phyloP scores from a whole-genome alignment of 2,329 filamentous ascomycete genomes.

The Trichoderma lentiforme region DNA sequence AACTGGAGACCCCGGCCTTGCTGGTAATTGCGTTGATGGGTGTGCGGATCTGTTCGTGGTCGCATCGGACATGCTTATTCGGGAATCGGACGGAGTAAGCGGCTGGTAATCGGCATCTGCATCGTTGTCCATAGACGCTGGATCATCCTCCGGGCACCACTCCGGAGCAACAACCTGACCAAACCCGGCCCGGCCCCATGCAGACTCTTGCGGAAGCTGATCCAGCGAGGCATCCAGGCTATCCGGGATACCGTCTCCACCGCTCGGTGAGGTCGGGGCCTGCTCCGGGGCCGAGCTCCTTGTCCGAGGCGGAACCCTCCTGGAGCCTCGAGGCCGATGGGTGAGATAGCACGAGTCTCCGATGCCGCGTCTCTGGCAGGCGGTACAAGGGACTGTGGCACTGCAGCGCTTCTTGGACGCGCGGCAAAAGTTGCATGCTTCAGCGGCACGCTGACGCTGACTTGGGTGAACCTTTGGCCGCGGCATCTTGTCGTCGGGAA shows the following conservation, averaged over 20 bases:
- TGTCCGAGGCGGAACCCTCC: slow-evolving; percentile 7
- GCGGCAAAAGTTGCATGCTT: slow-evolving; percentile 48
- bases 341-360: slow-evolving; percentile 36
- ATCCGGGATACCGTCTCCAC: background rate
- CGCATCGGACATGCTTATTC: slow-evolving; percentile 24
- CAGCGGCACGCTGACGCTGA: slow-evolving; percentile 46
- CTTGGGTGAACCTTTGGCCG: slow-evolving; percentile 49
- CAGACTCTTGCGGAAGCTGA: background rate
- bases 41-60: slow-evolving; percentile 19
- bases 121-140: background rate
- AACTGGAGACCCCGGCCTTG: background rate
- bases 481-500: slow-evolving; percentile 40
- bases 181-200: slow-evolving; percentile 3
- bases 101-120: slow-evolving; percentile 22
- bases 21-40: background rate
- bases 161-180: background rate
- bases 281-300: background rate
- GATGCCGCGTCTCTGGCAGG: slow-evolving; percentile 44
- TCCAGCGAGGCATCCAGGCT: background rate
- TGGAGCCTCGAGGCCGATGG: slow-evolving; percentile 31
- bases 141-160: slow-evolving; percentile 1
- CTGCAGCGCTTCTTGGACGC: slow-evolving; percentile 51
- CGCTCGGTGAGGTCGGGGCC: slow-evolving; percentile 1
- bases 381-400: slow-evolving; percentile 45
- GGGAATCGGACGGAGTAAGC: slow-evolving; percentile 31